These are phyloP conservation scores for Podospora anserina DNA, from an alignment of 495 filamentous ascomycete genomes.

Conservation along the genomic window DNA sequence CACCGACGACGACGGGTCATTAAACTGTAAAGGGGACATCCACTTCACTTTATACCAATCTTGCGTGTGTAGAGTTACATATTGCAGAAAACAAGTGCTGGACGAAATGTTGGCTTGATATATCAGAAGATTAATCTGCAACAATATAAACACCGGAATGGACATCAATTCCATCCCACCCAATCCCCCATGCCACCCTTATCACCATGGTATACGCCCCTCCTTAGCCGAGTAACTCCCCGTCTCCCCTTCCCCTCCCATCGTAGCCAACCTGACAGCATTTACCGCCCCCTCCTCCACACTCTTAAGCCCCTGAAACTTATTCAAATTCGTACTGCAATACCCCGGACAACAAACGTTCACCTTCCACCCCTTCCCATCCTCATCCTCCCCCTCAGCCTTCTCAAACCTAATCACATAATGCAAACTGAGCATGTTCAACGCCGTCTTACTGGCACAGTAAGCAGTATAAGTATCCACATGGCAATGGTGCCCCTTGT, in stretches of 20 bases:
- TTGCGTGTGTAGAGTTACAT: no score
- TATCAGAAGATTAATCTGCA: no score
- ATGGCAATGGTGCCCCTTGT: neutral
- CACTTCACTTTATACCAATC: neutral
- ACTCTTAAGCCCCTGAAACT: neutral
- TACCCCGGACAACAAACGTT: slow-evolving; percentile 27
- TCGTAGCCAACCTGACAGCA: slow-evolving; percentile 20
- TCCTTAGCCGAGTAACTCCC: slow-evolving; percentile 21
- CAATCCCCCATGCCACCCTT: no score
- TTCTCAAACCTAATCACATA: slow-evolving; percentile 18
- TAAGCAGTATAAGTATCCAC: slow-evolving; percentile 21
- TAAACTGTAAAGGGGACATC: neutral
- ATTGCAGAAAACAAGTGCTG: no score
- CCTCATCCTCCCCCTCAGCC: slow-evolving; percentile 23
- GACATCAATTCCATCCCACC: no score
- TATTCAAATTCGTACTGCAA: slow-evolving; percentile 24
- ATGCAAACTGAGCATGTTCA: slow-evolving; percentile 39
- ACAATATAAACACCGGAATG: no score
- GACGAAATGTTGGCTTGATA: no score
- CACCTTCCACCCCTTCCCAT: slow-evolving; percentile 28
- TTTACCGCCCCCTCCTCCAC: slow-evolving; percentile 21
- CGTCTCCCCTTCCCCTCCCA: slow-evolving; percentile 24
- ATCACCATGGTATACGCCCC: slow-evolving; percentile 18
- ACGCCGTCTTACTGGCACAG: slow-evolving; percentile 38
- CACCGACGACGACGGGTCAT: neutral